Evolutionary conservation across 768 basidiomycete species (phyloP).

Genomic region (Boletus eberwhitei): DNA sequence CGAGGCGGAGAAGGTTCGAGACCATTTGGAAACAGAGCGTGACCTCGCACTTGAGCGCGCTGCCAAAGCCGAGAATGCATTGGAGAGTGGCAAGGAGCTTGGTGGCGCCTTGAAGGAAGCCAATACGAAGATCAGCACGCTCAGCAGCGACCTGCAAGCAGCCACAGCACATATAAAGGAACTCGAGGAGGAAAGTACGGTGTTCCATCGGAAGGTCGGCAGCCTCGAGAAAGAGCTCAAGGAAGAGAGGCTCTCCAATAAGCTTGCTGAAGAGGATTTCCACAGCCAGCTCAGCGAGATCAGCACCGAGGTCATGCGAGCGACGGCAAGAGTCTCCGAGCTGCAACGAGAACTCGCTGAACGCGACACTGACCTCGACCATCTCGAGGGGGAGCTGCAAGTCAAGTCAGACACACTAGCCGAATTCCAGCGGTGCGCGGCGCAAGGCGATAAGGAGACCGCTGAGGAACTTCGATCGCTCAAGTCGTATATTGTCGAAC

Average conservation of each 20-base stretch:
- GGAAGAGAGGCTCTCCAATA: slow-evolving; percentile 46
- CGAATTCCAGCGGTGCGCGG: slow-evolving; percentile 26
- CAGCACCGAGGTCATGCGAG: slow-evolving; percentile 28
- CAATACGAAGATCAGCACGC: slow-evolving; percentile 53
- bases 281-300: slow-evolving; percentile 33
- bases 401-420: slow-evolving; percentile 26
- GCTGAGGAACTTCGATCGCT: slow-evolving; percentile 36
- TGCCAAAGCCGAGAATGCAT: slow-evolving; percentile 58
- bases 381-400: slow-evolving; percentile 44
- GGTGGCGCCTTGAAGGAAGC: slow-evolving; percentile 66
- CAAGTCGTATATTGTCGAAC: slow-evolving; percentile 52
- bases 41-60: slow-evolving; percentile 58
- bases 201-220: slow-evolving; percentile 49
- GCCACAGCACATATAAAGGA: slow-evolving; percentile 55
- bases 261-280: slow-evolving; percentile 39
- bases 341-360: slow-evolving; percentile 46
- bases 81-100: slow-evolving; percentile 65
- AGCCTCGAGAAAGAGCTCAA: slow-evolving; percentile 56
- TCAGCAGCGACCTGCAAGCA: slow-evolving; percentile 52
- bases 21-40: slow-evolving; percentile 47
- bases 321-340: slow-evolving; percentile 34
- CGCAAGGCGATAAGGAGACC: slow-evolving; percentile 22
- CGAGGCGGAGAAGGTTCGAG: slow-evolving; percentile 46
- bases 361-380: slow-evolving; percentile 31
- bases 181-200: slow-evolving; percentile 58